Conservation (phyloP, 805 yeast genomes). For the Ogataea neopini region DNA sequence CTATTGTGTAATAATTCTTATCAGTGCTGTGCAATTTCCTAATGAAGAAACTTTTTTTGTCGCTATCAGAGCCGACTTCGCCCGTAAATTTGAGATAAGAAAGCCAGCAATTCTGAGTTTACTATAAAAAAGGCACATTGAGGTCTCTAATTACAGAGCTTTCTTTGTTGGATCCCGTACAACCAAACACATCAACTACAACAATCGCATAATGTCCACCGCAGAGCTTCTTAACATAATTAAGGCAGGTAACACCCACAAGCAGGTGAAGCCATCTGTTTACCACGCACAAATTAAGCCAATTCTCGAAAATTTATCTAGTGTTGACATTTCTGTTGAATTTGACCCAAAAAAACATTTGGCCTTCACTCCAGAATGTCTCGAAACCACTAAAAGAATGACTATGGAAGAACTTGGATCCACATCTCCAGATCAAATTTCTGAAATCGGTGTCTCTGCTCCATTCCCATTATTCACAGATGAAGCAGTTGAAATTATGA, state of each 20-base stretch:
- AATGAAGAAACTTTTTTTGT: constrained; percentile 2
- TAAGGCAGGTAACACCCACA: constrained; percentile 40
- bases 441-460: constrained; percentile 56
- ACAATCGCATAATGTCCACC: constrained; percentile 28
- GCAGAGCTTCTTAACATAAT: constrained; percentile 37
- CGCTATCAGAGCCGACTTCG: constrained; percentile 1
- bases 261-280: constrained; percentile 33
- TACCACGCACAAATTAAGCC: constrained; percentile 38
- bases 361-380: constrained; percentile 38
- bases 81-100: background rate
- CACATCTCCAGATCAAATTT: constrained; percentile 46
- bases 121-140: too few species aligned
- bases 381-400: constrained; percentile 38
- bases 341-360: constrained; percentile 45
- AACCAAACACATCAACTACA: background rate
- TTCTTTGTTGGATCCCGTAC: background rate
- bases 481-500: constrained; percentile 60
- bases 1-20: constrained; percentile 3
- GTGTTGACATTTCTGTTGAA: constrained; percentile 28
- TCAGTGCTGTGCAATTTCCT: constrained; percentile 1
- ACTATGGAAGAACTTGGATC: constrained; percentile 54
- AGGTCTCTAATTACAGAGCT: too few species aligned
- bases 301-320: constrained; percentile 23
- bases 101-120: background rate
- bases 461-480: constrained; percentile 64